A percentile compares a stretch with the other conserved stretches of the same genome.
These are phyloP conservation scores for Colletotrichum sidae DNA, from an alignment of 2,329 filamentous ascomycete genomes.

Conservation along the genomic window DNA sequence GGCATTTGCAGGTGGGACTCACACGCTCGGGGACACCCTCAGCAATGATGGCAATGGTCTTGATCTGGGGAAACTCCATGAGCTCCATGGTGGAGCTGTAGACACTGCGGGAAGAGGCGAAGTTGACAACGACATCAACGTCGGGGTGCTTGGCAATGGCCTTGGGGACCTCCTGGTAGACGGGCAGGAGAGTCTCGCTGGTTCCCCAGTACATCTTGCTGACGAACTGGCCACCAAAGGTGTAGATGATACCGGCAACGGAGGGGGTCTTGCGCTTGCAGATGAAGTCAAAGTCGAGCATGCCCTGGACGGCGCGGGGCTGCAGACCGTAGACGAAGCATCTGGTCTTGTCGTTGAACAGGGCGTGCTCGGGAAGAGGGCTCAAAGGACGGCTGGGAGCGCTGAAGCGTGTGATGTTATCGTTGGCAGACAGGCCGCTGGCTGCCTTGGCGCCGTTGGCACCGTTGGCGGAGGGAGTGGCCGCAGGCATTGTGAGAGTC, in stretches of 20 bases:
- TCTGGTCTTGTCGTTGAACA: slow-evolving; percentile 99
- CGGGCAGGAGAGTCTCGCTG: slow-evolving; percentile 96
- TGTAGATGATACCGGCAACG: slow-evolving; percentile 99
- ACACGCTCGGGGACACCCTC: slow-evolving; percentile 98
- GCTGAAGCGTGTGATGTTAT: slow-evolving; percentile 97
- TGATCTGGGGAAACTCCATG: slow-evolving; percentile 96
- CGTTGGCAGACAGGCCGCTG: slow-evolving; percentile 80
- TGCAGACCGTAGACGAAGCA: slow-evolving; percentile 99
- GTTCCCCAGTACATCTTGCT: slow-evolving; percentile 99
- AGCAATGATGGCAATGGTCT: slow-evolving; percentile 98
- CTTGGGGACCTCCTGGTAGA: slow-evolving; percentile 95
- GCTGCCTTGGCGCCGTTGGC: slow-evolving; percentile 61
- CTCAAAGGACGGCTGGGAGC: slow-evolving; percentile 93
- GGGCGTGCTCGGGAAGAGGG: slow-evolving; percentile 86
- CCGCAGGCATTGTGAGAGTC: slow-evolving; percentile 63
- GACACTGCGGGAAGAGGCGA: slow-evolving; percentile 97
- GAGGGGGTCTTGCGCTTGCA: slow-evolving; percentile 98
- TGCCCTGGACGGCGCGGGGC: slow-evolving; percentile 90
- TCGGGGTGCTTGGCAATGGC: slow-evolving; percentile 96
- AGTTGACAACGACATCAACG: slow-evolving; percentile 99
- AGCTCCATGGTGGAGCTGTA: slow-evolving; percentile 99
- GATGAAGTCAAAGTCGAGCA: slow-evolving; percentile 99
- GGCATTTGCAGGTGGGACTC: slow-evolving; percentile 54
- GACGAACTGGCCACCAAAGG: slow-evolving; percentile 99
- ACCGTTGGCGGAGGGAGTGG: slow-evolving; percentile 54